Evolutionary conservation across 306 rosid species (phyloP).

Genomic region (Citrullus amarus): DNA sequence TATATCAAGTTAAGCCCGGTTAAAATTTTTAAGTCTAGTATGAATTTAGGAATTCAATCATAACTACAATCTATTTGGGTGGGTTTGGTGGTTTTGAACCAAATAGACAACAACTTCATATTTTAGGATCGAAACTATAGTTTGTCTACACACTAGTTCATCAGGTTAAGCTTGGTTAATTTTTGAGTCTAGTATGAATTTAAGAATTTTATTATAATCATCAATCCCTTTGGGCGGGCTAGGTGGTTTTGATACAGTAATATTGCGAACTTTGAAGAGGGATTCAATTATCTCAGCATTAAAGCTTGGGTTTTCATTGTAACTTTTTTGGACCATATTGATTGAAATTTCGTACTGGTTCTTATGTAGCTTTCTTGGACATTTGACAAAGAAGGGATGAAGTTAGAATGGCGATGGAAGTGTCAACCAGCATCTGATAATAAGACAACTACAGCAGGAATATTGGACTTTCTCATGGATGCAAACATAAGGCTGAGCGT

Average conservation of each 20-base stretch:
- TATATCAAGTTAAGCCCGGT: no score
- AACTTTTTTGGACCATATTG: neutral
- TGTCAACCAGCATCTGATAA: conserved; percentile 45
- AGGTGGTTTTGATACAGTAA: neutral
- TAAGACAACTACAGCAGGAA: conserved; percentile 47
- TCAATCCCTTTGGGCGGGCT: neutral
- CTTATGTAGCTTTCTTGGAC: conserved; percentile 67
- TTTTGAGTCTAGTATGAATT: neutral
- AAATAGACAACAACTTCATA: neutral
- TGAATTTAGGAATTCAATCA: no score
- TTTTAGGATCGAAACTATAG: neutral
- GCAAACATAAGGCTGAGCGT: conserved; percentile 78
- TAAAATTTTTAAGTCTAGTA: no score
- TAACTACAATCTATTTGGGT: no score
- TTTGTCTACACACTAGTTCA: neutral
- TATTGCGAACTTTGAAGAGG: neutral
- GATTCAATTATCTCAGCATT: neutral
- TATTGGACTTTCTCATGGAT: conserved; percentile 78
- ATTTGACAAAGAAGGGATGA: conserved; percentile 75
- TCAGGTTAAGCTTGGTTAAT: neutral
- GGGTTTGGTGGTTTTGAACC: neutral
- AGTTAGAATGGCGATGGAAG: conserved; percentile 83
- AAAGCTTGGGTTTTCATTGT: neutral
- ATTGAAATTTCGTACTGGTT: neutral
- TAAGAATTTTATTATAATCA: neutral